phyloP scores from a whole-genome alignment of 805 yeast genomes.

The Lipomyces orientalis region DNA sequence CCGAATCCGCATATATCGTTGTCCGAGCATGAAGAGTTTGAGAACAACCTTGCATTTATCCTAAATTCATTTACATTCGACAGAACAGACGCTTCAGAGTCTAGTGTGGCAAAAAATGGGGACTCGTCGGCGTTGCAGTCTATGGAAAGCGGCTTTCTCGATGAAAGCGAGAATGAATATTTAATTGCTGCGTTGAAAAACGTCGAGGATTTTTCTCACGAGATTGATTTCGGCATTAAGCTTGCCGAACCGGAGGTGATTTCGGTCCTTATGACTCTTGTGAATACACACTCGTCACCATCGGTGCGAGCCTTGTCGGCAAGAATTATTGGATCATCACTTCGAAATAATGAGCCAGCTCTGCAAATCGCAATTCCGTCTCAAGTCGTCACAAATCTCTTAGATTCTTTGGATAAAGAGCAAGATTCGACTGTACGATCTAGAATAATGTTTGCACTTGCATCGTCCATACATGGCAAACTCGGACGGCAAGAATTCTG shows the following conservation, averaged over 20 bases:
- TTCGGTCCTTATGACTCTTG: slow-evolving; percentile 32
- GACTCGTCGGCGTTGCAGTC: slow-evolving; percentile 6
- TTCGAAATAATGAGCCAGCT: slow-evolving; percentile 77
- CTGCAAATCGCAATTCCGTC: slow-evolving; percentile 41
- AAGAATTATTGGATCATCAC: slow-evolving; percentile 66
- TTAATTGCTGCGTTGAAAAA: slow-evolving; percentile 32
- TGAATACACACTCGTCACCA: slow-evolving; percentile 31
- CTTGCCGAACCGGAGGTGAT: slow-evolving; percentile 46
- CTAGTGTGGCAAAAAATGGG: background rate
- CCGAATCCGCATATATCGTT: slow-evolving; percentile 33
- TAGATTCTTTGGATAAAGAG: slow-evolving; percentile 32
- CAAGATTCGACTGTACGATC: slow-evolving; percentile 23
- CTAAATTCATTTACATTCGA: slow-evolving; percentile 1
- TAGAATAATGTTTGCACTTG: slow-evolving; percentile 40
- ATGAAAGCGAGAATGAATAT: slow-evolving; percentile 8
- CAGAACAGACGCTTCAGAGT: background rate
- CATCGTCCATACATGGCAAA: slow-evolving; percentile 37
- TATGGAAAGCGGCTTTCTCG: slow-evolving; percentile 1
- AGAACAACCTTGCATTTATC: slow-evolving; percentile 17
- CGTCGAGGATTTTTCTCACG: slow-evolving; percentile 64
- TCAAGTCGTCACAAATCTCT: slow-evolving; percentile 25
- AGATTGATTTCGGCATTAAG: slow-evolving; percentile 60
- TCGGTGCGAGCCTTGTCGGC: slow-evolving; percentile 56
- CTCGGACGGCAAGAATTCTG: slow-evolving; percentile 35
- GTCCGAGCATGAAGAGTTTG: slow-evolving; percentile 32